A percentile compares a stretch with the other conserved stretches of the same genome.
Evolutionary conservation across 2,329 filamentous ascomycete genomes (phyloP).

Genomic region (Sporothrix phasma): DNA sequence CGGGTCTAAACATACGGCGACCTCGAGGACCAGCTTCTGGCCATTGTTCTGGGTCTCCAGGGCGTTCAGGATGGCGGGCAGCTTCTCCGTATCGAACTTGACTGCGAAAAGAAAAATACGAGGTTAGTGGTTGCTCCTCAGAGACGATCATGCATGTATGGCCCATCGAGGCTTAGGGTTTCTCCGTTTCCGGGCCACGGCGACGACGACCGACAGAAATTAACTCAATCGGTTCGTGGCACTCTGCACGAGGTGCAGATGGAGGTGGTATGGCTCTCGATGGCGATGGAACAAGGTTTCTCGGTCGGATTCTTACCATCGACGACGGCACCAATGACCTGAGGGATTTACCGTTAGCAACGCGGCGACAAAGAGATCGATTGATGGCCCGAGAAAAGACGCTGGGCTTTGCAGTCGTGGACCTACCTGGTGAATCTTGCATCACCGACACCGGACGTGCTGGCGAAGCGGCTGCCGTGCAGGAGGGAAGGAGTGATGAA

Average conservation of each 20-base stretch:
- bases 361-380: background rate
- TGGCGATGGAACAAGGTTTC: background rate
- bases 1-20: conserved; percentile 57
- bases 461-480: conserved; percentile 47
- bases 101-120: conserved; percentile 43
- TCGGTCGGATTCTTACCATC: conserved; percentile 59
- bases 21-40: conserved; percentile 92
- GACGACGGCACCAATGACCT: conserved; percentile 98
- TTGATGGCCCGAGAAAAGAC: background rate
- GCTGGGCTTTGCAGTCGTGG: conserved; percentile 1
- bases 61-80: conserved; percentile 96
- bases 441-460: conserved; percentile 47
- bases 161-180: background rate
- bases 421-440: conserved; percentile 60
- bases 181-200: background rate
- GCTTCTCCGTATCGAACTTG: conserved; percentile 91
- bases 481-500: conserved; percentile 17
- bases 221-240: background rate
- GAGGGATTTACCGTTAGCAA: conserved; percentile 32
- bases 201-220: background rate
- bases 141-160: background rate
- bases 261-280: background rate
- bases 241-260: background rate
- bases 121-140: conserved; percentile 18
- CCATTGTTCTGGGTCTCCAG: conserved; percentile 84